Evolutionary conservation across 2,329 filamentous ascomycete species (phyloP), one percentile per base, ranked within the genome.

Genomic region (Alternaria sp.): DNA sequence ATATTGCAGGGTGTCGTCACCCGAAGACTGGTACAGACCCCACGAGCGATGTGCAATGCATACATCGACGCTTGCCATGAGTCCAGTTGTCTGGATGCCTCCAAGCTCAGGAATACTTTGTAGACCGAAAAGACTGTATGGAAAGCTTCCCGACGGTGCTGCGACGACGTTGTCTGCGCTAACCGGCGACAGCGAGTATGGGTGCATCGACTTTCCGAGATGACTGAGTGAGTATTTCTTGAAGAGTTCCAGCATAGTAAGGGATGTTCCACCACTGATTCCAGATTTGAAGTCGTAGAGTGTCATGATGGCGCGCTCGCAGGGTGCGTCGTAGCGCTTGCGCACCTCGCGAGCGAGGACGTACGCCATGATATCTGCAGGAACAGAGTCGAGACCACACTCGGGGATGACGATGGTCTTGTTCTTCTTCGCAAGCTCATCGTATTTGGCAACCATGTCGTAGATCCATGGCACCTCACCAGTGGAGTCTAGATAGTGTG

Each of bases 401-500:
- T 87, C 85, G 0, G 87, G 87, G 50, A 90, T 78, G 72, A 88
- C 85, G 77, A 91, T 87, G 58, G 88, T 87, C 26, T 85, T 85
- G 63, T 84, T 90, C 51, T 81, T 78, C 71, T 88, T 87, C 7
- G 89, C 89, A 1, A 81, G 83, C 9, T 84, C 82, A 66, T 90
- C 84, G 71, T 89, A 90, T 70, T 88, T 87, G 20, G 84, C 77
- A 60, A 90, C 84, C 80, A 90, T 89, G 50, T 87, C 84, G 65
- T 85, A 84, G 43, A 89, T 82, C 88, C 89, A 91, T 3, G 87
- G 87, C 0, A 86, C 84, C 74, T 91, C 89, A 51, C 89, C 89
- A 6, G 89, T 90, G 51, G 85, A 86, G 75, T 91, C 89, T 58
- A 91, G 78, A 71, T 91, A 91, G 75, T 91, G 89, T 5, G 89